These are phyloP conservation scores for Zymoseptoria pseudotritici DNA, from an alignment of 2,329 filamentous ascomycete genomes.

Conservation along the genomic window DNA sequence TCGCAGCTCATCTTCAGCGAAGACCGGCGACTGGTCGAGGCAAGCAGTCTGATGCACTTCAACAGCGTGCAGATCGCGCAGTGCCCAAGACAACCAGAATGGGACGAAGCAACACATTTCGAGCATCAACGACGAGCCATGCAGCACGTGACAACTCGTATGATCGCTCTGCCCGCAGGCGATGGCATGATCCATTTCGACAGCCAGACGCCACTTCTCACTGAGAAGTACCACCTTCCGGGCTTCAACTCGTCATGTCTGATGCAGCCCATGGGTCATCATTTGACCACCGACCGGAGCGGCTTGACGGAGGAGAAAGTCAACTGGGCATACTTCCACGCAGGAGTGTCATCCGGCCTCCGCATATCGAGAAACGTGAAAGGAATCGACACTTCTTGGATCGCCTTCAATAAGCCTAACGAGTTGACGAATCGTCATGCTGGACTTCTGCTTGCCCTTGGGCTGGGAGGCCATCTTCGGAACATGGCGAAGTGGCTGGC, in stretches of 20 bases:
- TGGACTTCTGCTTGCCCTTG: conserved; percentile 82
- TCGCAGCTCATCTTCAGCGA: conserved; percentile 85
- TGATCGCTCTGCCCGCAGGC: conserved; percentile 80
- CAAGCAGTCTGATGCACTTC: conserved; percentile 75
- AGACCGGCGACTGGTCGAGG: conserved; percentile 82
- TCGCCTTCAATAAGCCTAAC: conserved; percentile 90
- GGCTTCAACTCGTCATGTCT: conserved; percentile 89
- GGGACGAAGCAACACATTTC: conserved; percentile 78
- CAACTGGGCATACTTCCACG: conserved; percentile 97
- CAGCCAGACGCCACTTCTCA: conserved; percentile 77
- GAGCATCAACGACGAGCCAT: conserved; percentile 90
- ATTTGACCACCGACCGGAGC: conserved; percentile 82
- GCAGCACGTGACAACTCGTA: conserved; percentile 76
- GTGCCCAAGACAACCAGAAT: conserved; percentile 64
- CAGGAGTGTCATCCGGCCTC: conserved; percentile 85
- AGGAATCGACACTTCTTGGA: conserved; percentile 97
- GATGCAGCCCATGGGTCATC: conserved; percentile 86
- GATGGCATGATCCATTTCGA: conserved; percentile 83
- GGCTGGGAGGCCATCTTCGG: conserved; percentile 90
- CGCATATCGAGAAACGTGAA: conserved; percentile 84
- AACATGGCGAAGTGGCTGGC: conserved; percentile 95
- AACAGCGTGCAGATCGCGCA: conserved; percentile 72
- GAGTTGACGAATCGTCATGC: conserved; percentile 95
- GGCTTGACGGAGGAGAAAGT: conserved; percentile 92
- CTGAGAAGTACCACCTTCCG: conserved; percentile 81